phyloP scores from a whole-genome alignment of 306 rosid species.

The Chamaecrista fasciculata region DNA sequence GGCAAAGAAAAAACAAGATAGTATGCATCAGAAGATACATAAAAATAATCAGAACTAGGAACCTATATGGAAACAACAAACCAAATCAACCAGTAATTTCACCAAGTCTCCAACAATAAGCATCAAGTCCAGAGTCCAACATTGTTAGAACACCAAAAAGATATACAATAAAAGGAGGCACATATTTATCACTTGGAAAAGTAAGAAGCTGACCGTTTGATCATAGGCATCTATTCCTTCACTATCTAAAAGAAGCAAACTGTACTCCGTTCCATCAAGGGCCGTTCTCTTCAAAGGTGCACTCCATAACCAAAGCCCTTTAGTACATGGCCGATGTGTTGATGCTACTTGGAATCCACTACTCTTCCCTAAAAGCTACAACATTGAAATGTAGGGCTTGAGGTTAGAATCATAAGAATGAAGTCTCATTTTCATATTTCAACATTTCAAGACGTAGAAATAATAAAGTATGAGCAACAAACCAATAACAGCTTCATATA shows the following conservation, averaged over 20 bases:
- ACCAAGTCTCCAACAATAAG: neutral
- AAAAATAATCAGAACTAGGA: neutral
- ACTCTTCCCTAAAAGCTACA: conserved; percentile 88
- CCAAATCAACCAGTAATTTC: neutral
- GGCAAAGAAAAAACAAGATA: too few species aligned
- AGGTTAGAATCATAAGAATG: neutral
- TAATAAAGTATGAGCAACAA: too few species aligned
- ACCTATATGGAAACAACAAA: neutral
- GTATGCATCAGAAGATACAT: neutral
- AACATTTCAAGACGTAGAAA: too few species aligned
- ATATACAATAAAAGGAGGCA: neutral
- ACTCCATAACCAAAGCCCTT: conserved; percentile 98
- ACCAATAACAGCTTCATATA: too few species aligned
- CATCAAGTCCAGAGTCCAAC: neutral
- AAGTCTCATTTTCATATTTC: neutral
- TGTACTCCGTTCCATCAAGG: conserved; percentile 91
- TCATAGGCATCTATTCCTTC: conserved; percentile 98
- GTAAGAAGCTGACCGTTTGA: conserved; percentile 64
- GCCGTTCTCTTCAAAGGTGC: conserved; percentile 85
- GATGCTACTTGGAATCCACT: conserved; percentile 93
- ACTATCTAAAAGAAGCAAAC: conserved; percentile 74
- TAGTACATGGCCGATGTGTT: conserved; percentile 93
- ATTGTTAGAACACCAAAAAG: neutral
- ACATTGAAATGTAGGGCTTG: neutral
- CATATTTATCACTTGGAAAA: neutral